Base-by-base conservation (phyloP, 306 rosid species). In the Corylus americana region DNA sequence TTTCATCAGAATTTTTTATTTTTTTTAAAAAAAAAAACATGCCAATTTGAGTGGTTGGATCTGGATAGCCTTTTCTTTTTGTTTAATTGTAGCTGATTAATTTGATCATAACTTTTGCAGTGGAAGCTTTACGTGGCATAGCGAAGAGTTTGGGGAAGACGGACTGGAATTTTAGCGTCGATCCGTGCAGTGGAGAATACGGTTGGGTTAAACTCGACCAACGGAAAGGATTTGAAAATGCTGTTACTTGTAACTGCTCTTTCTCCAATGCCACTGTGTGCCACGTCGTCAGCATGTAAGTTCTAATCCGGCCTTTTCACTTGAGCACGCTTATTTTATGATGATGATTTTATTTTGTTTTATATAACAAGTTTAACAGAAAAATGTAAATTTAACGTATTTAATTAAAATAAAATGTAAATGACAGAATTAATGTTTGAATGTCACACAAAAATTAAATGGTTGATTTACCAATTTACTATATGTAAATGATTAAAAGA, bases 241-340 rank as follows among this genome's bases (percentile, higher is more conserved):
- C 71, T 45, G 85, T 93, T n/a, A 66, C 66, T 8, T 91, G 97
- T 79, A 29, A 84, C 42, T 89, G 96, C 70, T 51, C 78, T 14
- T 83, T 78, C 70, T 71, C 16, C 68, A 74, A 80, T 25, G 42
- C 22, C 29, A 82, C 88, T 8, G 8, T 82, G 62, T 92, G 95
- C 86, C 97, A 92, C 47, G 82, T 92, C 18, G 77, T 86, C 9
- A 77, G 78, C 87, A 89, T 92, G 97, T 92, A 84, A 2, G 82
- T 47, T 8, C 31, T 35, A 57, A 57, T n/a, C 54, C 77, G 11
- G 4, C 48, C 63, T 75, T 4, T 14, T 54, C 58, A 79, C 64
- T 44, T 14, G 4, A 11, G 20, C 74, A 18, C 17, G 11, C 16
- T 7, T 11, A 11, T 11, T 13, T 13, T 2, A 51, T 51, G 5